Percentiles rank a stretch among this genome's conserved stretches.
These are phyloP conservation scores for Saturnispora sekii DNA, from an alignment of 805 yeast genomes.

Conservation along the genomic window DNA sequence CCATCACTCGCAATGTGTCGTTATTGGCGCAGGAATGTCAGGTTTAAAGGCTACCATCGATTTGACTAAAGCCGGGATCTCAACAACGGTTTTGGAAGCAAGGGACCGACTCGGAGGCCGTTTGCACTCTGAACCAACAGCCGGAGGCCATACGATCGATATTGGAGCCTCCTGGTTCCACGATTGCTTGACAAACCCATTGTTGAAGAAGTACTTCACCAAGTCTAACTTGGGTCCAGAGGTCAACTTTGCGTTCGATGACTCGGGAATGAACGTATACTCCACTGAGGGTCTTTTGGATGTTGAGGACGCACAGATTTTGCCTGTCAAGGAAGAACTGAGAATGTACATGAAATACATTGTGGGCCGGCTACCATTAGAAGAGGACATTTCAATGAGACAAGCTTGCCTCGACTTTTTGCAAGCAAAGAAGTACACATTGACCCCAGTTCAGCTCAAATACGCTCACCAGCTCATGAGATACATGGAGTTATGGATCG, in stretches of 20 bases:
- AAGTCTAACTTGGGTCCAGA: conserved; percentile 14
- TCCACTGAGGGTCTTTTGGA: conserved; percentile 25
- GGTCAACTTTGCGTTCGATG: conserved; percentile 25
- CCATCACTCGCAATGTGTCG: conserved; percentile 24
- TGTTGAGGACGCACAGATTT: conserved; percentile 41
- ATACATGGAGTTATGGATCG: conserved; percentile 65
- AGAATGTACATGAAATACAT: conserved; percentile 15
- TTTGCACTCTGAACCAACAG: conserved; percentile 32
- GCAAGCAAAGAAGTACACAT: conserved; percentile 31
- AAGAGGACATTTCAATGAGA: conserved; percentile 46
- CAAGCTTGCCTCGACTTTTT: conserved; percentile 42
- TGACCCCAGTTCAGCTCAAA: conserved; percentile 41
- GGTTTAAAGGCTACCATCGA: conserved; percentile 43
- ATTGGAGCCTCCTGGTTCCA: conserved; percentile 92
- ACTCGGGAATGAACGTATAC: conserved; percentile 18
- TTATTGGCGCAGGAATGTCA: conserved; percentile 49
- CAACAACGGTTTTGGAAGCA: conserved; percentile 38
- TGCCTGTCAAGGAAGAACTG: conserved; percentile 26
- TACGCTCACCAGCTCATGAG: conserved; percentile 45
- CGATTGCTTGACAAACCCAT: conserved; percentile 57
- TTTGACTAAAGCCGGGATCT: conserved; percentile 27
- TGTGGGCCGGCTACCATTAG: conserved; percentile 18
- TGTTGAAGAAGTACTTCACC: conserved; percentile 39
- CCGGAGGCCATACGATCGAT: conserved; percentile 38
- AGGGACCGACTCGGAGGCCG: conserved; percentile 62